Evolutionary conservation across 2,329 filamentous ascomycete genomes (phyloP).

Genomic region (Gliomastix tumulicola): DNA sequence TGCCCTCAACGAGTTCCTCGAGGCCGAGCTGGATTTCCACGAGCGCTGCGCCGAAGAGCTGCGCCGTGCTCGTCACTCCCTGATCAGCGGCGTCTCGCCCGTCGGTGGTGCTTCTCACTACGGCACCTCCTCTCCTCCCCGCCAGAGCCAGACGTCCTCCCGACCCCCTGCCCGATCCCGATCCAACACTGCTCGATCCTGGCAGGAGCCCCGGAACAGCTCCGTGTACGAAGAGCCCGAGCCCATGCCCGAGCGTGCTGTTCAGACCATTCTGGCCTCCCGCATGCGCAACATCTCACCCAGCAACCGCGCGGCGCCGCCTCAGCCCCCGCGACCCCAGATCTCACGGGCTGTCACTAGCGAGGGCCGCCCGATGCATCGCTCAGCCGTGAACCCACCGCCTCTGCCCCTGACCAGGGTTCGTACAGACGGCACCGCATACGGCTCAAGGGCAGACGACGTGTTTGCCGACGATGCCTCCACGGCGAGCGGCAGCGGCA

Average conservation of each 20-base stretch:
- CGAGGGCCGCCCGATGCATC: constrained; percentile 17
- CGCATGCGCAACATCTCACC: constrained; percentile 2
- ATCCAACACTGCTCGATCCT: constrained; percentile 41
- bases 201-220: constrained; percentile 27
- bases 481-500: constrained; percentile 41
- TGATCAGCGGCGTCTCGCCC: constrained; percentile 24
- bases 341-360: constrained; percentile 30
- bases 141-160: constrained; percentile 2
- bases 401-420: constrained; percentile 36
- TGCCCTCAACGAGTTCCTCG: constrained; percentile 75
- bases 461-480: constrained; percentile 44
- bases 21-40: constrained; percentile 85
- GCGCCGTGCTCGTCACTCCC: constrained; percentile 38
- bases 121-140: constrained; percentile 1
- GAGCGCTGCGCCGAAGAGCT: constrained; percentile 86
- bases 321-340: constrained; percentile 25
- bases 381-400: constrained; percentile 13
- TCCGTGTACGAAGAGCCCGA: constrained; percentile 23
- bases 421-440: constrained; percentile 22
- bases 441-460: constrained; percentile 28
- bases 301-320: constrained; percentile 11
- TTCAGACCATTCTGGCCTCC: constrained; percentile 17
- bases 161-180: constrained; percentile 25
- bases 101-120: neutral
- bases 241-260: constrained; percentile 23